Percentiles rank a stretch among this genome's conserved stretches.
Evolutionary conservation across 495 filamentous ascomycete species (phyloP).

Genomic region (Hyaloscypha bicolor): DNA sequence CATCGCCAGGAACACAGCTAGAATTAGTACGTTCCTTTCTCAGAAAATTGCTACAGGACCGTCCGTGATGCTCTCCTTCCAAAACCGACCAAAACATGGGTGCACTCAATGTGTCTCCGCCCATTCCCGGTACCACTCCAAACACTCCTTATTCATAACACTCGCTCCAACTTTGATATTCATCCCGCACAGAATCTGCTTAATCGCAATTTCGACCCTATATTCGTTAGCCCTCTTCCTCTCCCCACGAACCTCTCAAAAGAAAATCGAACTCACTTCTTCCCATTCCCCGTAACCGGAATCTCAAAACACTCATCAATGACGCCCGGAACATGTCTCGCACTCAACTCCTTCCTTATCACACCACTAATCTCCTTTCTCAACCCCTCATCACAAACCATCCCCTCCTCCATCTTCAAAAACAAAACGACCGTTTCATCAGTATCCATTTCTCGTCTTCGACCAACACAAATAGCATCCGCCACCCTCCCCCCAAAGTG

Average conservation of each 20-base stretch:
- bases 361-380: slow-evolving; percentile 58
- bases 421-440: slow-evolving; percentile 80
- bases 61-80: no score
- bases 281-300: slow-evolving; percentile 58
- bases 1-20: no score
- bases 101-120: slow-evolving; percentile 16
- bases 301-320: slow-evolving; percentile 82
- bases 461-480: slow-evolving; percentile 76
- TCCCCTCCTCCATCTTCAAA: slow-evolving; percentile 65
- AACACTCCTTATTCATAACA: slow-evolving; percentile 32
- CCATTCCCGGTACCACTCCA: slow-evolving; percentile 34
- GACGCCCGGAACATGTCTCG: slow-evolving; percentile 74
- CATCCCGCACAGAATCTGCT: slow-evolving; percentile 78
- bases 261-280: slow-evolving; percentile 28
- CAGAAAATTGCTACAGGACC: no score
- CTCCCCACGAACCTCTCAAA: slow-evolving; percentile 60
- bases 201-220: slow-evolving; percentile 82
- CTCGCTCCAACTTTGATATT: slow-evolving; percentile 67
- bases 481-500: slow-evolving; percentile 58
- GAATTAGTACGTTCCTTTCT: no score
- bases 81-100: no score
- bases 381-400: slow-evolving; percentile 51
- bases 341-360: slow-evolving; percentile 64
- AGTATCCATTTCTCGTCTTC: slow-evolving; percentile 61
- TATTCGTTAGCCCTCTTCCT: slow-evolving; percentile 39